Percentiles rank a stretch among this genome's conserved stretches.
Evolutionary conservation across 306 rosid species (phyloP).

Genomic region (Ormosia semicastrata): DNA sequence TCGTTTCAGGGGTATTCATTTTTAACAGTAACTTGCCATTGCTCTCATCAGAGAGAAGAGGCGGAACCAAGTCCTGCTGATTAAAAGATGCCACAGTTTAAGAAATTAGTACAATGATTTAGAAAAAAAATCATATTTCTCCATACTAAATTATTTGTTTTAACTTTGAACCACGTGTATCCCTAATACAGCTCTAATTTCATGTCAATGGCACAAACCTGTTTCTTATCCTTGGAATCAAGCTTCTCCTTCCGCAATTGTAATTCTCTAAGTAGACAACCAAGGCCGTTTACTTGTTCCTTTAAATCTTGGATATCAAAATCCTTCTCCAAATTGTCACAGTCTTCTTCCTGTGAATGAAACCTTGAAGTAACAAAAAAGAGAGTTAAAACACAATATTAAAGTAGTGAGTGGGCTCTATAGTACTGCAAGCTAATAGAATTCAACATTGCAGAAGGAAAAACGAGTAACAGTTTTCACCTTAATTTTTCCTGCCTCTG

Average conservation of each 20-base stretch:
- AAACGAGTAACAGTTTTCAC: constrained; percentile 39
- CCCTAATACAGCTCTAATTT: constrained; percentile 7
- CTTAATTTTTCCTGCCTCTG: constrained; percentile 56
- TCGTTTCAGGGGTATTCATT: constrained; percentile 40
- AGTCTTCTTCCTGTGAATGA: constrained; percentile 45
- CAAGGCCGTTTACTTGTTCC: constrained; percentile 61
- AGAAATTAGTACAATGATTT: neutral
- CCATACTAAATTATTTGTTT: neutral
- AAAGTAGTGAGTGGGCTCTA: constrained; percentile 13
- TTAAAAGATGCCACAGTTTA: constrained; percentile 27
- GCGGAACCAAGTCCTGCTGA: constrained; percentile 42
- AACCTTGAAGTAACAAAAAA: constrained; percentile 48
- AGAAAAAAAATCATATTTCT: neutral
- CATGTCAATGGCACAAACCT: constrained; percentile 54
- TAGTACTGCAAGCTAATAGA: neutral
- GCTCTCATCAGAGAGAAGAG: constrained; percentile 47
- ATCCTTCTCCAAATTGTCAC: constrained; percentile 45
- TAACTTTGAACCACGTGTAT: neutral
- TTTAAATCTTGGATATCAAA: constrained; percentile 61
- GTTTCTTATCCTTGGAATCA: constrained; percentile 36
- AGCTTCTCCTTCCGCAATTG: constrained; percentile 52
- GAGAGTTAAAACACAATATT: constrained; percentile 13
- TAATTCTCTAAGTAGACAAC: constrained; percentile 58
- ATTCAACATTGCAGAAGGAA: neutral
- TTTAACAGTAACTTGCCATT: constrained; percentile 30